phyloP scores from a whole-genome alignment of 2,329 filamentous ascomycete species.

The Cladosporium sp. region DNA sequence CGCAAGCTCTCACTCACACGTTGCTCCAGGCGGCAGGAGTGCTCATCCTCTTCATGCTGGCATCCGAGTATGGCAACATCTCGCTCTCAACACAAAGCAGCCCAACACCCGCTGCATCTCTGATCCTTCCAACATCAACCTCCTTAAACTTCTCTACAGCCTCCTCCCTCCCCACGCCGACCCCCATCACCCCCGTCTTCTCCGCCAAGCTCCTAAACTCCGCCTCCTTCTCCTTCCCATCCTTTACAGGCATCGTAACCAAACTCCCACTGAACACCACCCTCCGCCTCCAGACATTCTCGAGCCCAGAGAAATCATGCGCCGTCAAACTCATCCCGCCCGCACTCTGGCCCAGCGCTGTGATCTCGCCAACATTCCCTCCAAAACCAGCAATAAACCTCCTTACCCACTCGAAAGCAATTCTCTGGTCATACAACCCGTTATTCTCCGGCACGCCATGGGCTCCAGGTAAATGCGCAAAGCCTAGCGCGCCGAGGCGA shows the following conservation, averaged over 20 bases:
- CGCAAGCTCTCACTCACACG: too few relatives aligned
- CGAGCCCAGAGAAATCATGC: constrained; percentile 10
- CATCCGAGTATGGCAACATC: constrained; percentile 13
- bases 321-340: constrained; percentile 16
- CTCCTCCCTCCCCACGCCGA: too few relatives aligned
- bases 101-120: constrained; percentile 3
- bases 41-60: constrained; percentile 11
- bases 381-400: constrained; percentile 21
- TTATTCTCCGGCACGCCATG: constrained; percentile 20
- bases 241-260: constrained; percentile 16
- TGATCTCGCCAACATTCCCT: constrained; percentile 17
- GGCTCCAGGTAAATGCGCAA: constrained; percentile 17
- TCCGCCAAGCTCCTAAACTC: constrained; percentile 15
- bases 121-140: too few relatives aligned
- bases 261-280: constrained; percentile 15
- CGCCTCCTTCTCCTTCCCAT: constrained; percentile 11
- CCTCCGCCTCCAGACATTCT: constrained; percentile 12
- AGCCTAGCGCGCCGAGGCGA: constrained; percentile 29
- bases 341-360: constrained; percentile 16
- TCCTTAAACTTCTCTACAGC: too few relatives aligned
- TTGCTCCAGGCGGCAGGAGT: too few relatives aligned
- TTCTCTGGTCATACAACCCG: constrained; percentile 23
- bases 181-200: constrained; percentile 2
- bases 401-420: constrained; percentile 31
- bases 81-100: constrained; percentile 13